Percentiles rank a stretch among this genome's conserved stretches.
Evolutionary conservation across 805 yeast genomes (phyloP).

Genomic region (Wickerhamomyces chaumierensis): DNA sequence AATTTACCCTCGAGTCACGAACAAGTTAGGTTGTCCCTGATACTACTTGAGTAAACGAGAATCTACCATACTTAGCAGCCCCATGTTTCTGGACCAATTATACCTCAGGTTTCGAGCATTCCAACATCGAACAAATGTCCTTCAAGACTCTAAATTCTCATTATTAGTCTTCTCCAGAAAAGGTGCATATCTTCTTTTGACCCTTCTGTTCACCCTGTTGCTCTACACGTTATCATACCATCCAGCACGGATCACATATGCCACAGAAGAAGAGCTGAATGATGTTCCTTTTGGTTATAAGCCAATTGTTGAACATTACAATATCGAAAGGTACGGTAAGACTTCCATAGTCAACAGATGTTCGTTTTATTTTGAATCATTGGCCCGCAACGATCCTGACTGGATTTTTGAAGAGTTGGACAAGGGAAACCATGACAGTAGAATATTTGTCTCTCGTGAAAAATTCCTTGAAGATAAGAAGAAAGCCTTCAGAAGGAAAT

Average conservation of each 20-base stretch:
- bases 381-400: constrained; percentile 12
- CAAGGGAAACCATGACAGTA: constrained; percentile 8
- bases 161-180: not conserved
- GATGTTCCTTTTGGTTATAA: not conserved
- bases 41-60: too few species aligned
- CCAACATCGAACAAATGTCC: not conserved
- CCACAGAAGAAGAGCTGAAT: not conserved
- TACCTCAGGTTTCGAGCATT: not conserved
- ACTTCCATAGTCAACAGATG: constrained; percentile 7
- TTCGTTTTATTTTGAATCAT: constrained; percentile 9
- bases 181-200: not conserved
- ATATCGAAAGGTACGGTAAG: not conserved
- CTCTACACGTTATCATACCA: not conserved
- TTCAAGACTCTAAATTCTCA: not conserved
- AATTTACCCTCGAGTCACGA: too few species aligned
- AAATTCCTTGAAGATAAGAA: constrained; percentile 9
- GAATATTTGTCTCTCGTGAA: constrained; percentile 17
- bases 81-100: not conserved
- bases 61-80: too few species aligned
- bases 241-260: not conserved
- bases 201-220: not conserved
- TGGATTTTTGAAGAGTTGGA: constrained; percentile 16
- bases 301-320: not conserved
- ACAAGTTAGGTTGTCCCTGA: too few species aligned
- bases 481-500: constrained; percentile 8